These are phyloP conservation scores for Pyricularia pennisetigena DNA, from an alignment of 2,329 filamentous ascomycete species.

Conservation along the genomic window DNA sequence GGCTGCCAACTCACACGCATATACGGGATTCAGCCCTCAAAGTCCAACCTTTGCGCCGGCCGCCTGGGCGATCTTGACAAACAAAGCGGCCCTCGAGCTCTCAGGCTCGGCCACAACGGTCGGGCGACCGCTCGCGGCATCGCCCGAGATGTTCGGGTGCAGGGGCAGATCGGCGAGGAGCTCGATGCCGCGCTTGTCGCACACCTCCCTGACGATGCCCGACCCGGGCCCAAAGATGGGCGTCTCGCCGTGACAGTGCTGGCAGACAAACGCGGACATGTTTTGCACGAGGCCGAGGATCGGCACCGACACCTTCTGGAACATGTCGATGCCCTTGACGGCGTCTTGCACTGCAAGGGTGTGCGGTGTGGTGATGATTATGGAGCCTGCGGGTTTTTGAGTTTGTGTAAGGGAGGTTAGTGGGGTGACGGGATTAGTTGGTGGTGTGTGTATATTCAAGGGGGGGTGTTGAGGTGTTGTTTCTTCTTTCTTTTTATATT, in stretches of 20 bases:
- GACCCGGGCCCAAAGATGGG: constrained; percentile 60
- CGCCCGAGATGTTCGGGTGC: constrained; percentile 75
- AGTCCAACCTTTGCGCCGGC: constrained; percentile 36
- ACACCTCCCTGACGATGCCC: constrained; percentile 55
- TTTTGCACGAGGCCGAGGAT: constrained; percentile 86
- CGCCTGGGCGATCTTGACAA: constrained; percentile 56
- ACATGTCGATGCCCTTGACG: constrained; percentile 86
- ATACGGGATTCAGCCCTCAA: background rate
- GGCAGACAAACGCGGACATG: constrained; percentile 79
- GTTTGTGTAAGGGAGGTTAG: background rate
- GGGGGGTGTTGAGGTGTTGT: background rate
- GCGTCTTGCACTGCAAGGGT: constrained; percentile 88
- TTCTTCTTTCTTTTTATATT: background rate
- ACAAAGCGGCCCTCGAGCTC: constrained; percentile 62
- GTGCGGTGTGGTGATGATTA: constrained; percentile 91
- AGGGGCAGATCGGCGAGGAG: constrained; percentile 84
- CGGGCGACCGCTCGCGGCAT: constrained; percentile 78
- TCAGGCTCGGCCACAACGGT: constrained; percentile 81
- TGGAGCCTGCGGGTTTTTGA: constrained; percentile 43
- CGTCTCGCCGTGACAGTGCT: constrained; percentile 63
- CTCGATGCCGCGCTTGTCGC: constrained; percentile 61
- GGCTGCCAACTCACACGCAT: background rate
- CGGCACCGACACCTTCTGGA: constrained; percentile 72
- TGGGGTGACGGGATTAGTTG: background rate
- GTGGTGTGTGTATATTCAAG: background rate